A percentile compares a stretch with the other conserved stretches of the same genome.
These are phyloP conservation scores for Harringtonia lauricola DNA, from an alignment of 2,329 filamentous ascomycete species.

Conservation along the genomic window DNA sequence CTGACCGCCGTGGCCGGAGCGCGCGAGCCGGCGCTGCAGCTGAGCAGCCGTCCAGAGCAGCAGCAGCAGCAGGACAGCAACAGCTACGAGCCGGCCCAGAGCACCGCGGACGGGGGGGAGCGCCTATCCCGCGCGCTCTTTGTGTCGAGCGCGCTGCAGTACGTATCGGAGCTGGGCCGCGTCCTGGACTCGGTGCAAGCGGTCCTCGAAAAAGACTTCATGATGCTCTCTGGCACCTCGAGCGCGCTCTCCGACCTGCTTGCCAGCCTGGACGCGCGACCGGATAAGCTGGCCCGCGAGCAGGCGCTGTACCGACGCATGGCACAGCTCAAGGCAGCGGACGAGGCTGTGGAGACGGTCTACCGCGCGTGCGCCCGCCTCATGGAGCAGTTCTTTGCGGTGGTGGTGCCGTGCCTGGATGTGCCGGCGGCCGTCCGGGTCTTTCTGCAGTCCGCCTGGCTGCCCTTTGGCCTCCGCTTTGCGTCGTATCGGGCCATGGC, in stretches of 20 bases:
- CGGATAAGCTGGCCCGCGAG: not conserved
- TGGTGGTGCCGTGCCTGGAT: not conserved
- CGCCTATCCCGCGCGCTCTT: slow-evolving; percentile 3
- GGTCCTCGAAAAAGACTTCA: not conserved
- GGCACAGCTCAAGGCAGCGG: slow-evolving; percentile 7
- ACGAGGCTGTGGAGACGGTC: slow-evolving; percentile 2
- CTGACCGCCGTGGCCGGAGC: slow-evolving; percentile 7
- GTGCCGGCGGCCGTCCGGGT: not conserved
- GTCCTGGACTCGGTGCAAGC: not conserved
- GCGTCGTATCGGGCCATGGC: slow-evolving; percentile 2
- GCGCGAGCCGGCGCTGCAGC: not conserved
- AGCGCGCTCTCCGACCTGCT: not conserved
- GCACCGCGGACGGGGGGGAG: too few relatives aligned
- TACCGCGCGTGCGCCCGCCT: slow-evolving; percentile 1
- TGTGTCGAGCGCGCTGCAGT: slow-evolving; percentile 5
- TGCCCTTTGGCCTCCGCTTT: slow-evolving; percentile 7
- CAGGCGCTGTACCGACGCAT: slow-evolving; percentile 8
- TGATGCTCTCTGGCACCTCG: not conserved
- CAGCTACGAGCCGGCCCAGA: too few relatives aligned
- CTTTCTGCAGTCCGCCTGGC: slow-evolving; percentile 4
- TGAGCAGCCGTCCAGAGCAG: not conserved
- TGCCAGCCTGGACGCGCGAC: not conserved
- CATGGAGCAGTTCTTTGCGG: slow-evolving; percentile 8
- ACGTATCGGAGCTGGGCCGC: slow-evolving; percentile 5
- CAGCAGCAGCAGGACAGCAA: not conserved